Evolutionary conservation across 805 yeast species (phyloP).

Genomic region (Priceomyces fermenticarens): DNA sequence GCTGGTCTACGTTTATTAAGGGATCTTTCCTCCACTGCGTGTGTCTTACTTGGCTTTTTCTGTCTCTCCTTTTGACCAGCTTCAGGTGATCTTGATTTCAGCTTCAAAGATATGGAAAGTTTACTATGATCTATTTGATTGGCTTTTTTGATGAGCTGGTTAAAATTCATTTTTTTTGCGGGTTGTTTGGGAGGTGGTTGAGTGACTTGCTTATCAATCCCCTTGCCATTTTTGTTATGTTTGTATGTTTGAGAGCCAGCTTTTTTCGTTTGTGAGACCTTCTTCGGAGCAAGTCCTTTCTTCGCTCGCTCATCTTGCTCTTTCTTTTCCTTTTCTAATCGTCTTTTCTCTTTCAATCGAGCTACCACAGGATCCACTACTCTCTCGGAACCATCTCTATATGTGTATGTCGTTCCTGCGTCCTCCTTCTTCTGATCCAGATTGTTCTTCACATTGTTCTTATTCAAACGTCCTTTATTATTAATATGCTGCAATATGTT

Average conservation of each 20-base stretch:
- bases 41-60: background rate
- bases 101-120: conserved; percentile 34
- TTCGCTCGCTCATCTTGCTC: conserved; percentile 31
- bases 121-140: conserved; percentile 50
- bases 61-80: background rate
- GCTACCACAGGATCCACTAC: conserved; percentile 69
- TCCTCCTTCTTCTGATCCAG: background rate
- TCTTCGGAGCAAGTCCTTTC: conserved; percentile 30
- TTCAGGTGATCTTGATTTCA: conserved; percentile 39
- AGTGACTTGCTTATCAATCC: background rate
- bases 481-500: conserved; percentile 29
- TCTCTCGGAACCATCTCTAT: conserved; percentile 12
- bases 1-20: background rate
- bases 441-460: background rate
- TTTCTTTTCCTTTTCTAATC: conserved; percentile 48
- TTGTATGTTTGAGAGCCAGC: conserved; percentile 1
- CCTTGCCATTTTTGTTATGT: background rate
- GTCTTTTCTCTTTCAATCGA: conserved; percentile 62
- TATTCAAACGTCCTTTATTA: conserved; percentile 23
- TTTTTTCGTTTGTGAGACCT: conserved; percentile 6
- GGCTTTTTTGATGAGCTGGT: conserved; percentile 70
- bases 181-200: conserved; percentile 9
- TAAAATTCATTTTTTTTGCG: conserved; percentile 52
- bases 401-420: conserved; percentile 1
- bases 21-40: background rate